Percentiles rank a stretch among this genome's conserved stretches.
Evolutionary conservation across 495 filamentous ascomycete genomes (phyloP).

Genomic region (Aspergillus sparsus): DNA sequence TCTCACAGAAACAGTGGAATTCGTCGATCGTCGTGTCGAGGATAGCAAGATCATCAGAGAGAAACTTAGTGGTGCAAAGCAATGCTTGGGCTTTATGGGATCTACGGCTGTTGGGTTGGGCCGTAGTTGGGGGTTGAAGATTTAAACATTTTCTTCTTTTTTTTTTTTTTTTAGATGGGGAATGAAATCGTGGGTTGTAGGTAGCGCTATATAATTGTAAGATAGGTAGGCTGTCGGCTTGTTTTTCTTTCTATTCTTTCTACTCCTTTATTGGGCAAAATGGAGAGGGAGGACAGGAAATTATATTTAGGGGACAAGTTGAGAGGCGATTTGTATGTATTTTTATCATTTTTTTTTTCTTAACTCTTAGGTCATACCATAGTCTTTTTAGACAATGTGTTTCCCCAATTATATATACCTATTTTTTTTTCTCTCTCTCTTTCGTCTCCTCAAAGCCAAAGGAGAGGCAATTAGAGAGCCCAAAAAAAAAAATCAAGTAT

Average conservation of each 20-base stretch:
- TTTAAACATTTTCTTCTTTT: slow-evolving; percentile 24
- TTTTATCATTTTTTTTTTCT: neutral
- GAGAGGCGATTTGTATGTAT: neutral
- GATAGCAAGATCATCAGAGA: slow-evolving; percentile 62
- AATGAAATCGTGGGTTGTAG: neutral
- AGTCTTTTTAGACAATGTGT: neutral
- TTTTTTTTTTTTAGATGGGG: neutral
- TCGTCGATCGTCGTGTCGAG: slow-evolving; percentile 73
- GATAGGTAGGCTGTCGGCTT: neutral
- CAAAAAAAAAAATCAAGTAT: neutral
- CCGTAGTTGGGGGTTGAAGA: slow-evolving; percentile 52
- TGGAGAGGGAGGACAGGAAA: no score
- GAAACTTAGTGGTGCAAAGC: slow-evolving; percentile 58
- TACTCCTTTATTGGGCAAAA: no score
- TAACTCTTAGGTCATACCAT: neutral
- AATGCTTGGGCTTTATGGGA: slow-evolving; percentile 80
- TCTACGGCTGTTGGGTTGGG: slow-evolving; percentile 48
- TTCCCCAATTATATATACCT: no score
- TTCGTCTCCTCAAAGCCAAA: neutral
- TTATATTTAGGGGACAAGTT: no score
- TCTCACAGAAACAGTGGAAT: slow-evolving; percentile 72
- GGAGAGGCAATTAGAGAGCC: neutral
- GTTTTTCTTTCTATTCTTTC: neutral
- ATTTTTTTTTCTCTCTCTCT: neutral
- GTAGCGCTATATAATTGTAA: neutral